Evolutionary conservation across 208 protist genomes (phyloP).

Genomic region (Trypanosoma theileri): DNA sequence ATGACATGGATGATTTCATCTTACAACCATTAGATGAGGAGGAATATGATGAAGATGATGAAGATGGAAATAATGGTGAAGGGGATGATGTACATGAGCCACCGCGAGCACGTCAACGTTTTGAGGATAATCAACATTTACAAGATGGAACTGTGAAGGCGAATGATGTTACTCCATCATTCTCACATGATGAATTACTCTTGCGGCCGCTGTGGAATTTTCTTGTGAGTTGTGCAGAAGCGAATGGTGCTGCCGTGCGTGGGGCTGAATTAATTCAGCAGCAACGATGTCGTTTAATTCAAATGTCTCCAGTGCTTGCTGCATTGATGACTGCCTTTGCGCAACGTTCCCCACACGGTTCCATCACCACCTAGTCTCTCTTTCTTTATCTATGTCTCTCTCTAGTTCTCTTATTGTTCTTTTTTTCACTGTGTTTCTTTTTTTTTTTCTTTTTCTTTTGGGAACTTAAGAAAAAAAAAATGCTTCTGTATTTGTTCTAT

Average conservation of each 20-base stretch:
- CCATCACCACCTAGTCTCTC: slow-evolving; percentile 44
- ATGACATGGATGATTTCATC: slow-evolving; percentile 3
- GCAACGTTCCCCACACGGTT: slow-evolving; percentile 42
- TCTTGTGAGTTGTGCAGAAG: slow-evolving; percentile 54
- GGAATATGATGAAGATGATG: slow-evolving; percentile 13
- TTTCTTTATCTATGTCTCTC: not conserved
- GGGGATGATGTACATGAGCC: not conserved
- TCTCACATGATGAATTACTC: slow-evolving; percentile 49
- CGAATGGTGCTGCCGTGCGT: slow-evolving; percentile 28
- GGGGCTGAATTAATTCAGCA: slow-evolving; percentile 38
- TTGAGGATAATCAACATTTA: not conserved
- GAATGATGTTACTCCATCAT: slow-evolving; percentile 13
- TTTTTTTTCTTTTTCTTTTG: too few relatives aligned
- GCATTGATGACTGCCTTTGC: slow-evolving; percentile 53
- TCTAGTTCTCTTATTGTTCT: too few relatives aligned
- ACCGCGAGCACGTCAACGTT: slow-evolving; percentile 9
- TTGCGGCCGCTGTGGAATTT: slow-evolving; percentile 71
- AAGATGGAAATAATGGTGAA: not conserved
- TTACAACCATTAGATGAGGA: not conserved
- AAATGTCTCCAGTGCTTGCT: slow-evolving; percentile 47
- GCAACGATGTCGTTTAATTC: slow-evolving; percentile 48
- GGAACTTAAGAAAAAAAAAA: too few relatives aligned
- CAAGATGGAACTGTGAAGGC: not conserved
- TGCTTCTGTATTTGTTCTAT: too few relatives aligned
- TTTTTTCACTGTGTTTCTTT: too few relatives aligned